These are phyloP conservation scores for Marasmius sp. DNA, from an alignment of 1,284 basidiomycete genomes.

Conservation along the genomic window DNA sequence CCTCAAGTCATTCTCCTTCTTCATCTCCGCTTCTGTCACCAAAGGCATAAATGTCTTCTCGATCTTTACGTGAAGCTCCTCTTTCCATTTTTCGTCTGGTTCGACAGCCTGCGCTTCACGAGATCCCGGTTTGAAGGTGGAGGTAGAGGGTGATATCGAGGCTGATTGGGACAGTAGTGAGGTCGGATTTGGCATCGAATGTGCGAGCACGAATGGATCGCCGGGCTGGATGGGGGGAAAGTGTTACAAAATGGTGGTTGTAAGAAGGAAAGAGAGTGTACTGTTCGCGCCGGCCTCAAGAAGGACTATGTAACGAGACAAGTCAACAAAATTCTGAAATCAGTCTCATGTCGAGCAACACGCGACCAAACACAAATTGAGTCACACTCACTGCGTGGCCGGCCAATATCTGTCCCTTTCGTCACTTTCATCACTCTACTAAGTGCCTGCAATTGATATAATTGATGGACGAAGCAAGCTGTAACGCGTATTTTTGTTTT, in stretches of 20 bases:
- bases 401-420: background rate
- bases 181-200: background rate
- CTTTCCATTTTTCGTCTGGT: slow-evolving; percentile 12
- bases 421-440: background rate
- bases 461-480: background rate
- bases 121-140: slow-evolving; percentile 2
- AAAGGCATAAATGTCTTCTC: slow-evolving; percentile 1
- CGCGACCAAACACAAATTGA: background rate
- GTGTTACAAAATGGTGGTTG: background rate
- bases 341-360: background rate
- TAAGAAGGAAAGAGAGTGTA: background rate
- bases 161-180: background rate
- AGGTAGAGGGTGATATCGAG: slow-evolving; percentile 8
- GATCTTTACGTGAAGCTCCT: slow-evolving; percentile 7
- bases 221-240: background rate
- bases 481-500: background rate
- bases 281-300: background rate
- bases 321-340: background rate
- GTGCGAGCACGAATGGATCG: background rate
- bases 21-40: slow-evolving; percentile 4
- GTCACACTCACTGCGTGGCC: background rate
- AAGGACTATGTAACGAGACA: background rate
- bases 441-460: background rate
- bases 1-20: background rate
- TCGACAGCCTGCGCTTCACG: slow-evolving; percentile 8